A percentile compares a stretch with the other conserved stretches of the same genome.
phyloP scores from a whole-genome alignment of 768 basidiomycete genomes.

The Rhizopogon vesiculosus region DNA sequence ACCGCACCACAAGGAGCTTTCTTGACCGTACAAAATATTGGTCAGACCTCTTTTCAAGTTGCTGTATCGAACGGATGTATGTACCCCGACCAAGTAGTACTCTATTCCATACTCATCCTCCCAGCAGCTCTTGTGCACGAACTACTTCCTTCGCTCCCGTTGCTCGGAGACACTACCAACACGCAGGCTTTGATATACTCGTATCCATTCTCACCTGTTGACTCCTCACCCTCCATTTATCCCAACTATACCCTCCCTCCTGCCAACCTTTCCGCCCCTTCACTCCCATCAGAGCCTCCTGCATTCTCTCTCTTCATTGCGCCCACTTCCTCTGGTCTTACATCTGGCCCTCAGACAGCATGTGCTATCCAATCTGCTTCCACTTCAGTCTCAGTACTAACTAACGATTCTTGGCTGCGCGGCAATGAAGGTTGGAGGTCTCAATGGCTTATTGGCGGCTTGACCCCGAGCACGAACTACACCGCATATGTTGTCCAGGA shows the following conservation, averaged over 20 bases:
- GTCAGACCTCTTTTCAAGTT: conserved; percentile 49
- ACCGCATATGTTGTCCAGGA: conserved; percentile 65
- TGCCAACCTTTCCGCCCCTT: conserved; percentile 45
- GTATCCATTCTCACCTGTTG: conserved; percentile 38
- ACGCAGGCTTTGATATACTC: conserved; percentile 75
- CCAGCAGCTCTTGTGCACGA: conserved; percentile 46
- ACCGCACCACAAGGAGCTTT: conserved; percentile 42
- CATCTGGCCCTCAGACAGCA: conserved; percentile 47
- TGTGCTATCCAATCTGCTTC: conserved; percentile 48
- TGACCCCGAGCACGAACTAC: conserved; percentile 70
- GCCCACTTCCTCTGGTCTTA: conserved; percentile 39
- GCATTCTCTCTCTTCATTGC: conserved; percentile 55
- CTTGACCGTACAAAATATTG: conserved; percentile 40
- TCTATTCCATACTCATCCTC: conserved; percentile 1
- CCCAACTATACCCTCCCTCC: conserved; percentile 75
- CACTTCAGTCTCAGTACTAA: conserved; percentile 34
- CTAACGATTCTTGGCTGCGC: conserved; percentile 52
- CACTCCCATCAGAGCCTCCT: conserved; percentile 35
- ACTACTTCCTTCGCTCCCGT: conserved; percentile 37
- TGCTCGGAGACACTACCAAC: conserved; percentile 71
- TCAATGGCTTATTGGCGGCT: conserved; percentile 61
- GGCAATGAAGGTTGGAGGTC: conserved; percentile 56
- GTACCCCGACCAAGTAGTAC: not conserved
- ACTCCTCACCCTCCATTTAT: conserved; percentile 39
- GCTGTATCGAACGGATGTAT: conserved; percentile 46